Conservation (phyloP, 768 basidiomycete species). For the Lactarius trivialis region DNA sequence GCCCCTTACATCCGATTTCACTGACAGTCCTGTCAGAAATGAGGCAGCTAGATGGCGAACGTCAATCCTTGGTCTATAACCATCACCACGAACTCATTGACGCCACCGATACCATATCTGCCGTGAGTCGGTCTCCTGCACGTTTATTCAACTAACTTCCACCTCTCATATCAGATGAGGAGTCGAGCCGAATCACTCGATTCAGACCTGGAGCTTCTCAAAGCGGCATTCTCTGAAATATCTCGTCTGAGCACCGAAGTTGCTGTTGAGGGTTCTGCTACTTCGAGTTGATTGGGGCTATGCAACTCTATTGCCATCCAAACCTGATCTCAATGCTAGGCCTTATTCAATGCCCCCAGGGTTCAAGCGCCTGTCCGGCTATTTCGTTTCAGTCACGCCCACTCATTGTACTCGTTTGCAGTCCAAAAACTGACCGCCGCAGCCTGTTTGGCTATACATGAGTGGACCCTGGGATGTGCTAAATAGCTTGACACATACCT, state of each 20-base stretch:
- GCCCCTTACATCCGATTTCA: neutral
- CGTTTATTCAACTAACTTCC: neutral
- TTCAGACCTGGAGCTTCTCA: slow-evolving; percentile 72
- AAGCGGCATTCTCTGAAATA: slow-evolving; percentile 79
- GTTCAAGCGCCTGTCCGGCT: neutral
- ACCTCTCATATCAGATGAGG: slow-evolving; percentile 63
- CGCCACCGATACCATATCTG: slow-evolving; percentile 85
- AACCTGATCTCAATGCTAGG: neutral
- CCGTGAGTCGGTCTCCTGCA: slow-evolving; percentile 40
- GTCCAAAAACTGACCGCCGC: slow-evolving; percentile 9
- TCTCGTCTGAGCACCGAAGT: slow-evolving; percentile 70
- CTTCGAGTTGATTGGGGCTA: neutral
- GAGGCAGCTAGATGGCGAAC: slow-evolving; percentile 76
- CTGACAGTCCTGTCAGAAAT: slow-evolving; percentile 52
- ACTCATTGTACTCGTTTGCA: neutral
- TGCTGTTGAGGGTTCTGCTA: slow-evolving; percentile 37
- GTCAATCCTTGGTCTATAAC: slow-evolving; percentile 89
- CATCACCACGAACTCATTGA: slow-evolving; percentile 94
- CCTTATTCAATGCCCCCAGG: neutral
- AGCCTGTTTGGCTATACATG: slow-evolving; percentile 10
- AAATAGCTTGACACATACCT: slow-evolving; percentile 11
- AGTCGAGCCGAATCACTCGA: slow-evolving; percentile 80
- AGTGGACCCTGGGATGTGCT: neutral
- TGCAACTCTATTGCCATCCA: neutral
- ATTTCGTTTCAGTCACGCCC: neutral